Percentiles rank a stretch among this genome's conserved stretches.
phyloP scores from a whole-genome alignment of 179 eudicot species.

The Silene vulgaris region DNA sequence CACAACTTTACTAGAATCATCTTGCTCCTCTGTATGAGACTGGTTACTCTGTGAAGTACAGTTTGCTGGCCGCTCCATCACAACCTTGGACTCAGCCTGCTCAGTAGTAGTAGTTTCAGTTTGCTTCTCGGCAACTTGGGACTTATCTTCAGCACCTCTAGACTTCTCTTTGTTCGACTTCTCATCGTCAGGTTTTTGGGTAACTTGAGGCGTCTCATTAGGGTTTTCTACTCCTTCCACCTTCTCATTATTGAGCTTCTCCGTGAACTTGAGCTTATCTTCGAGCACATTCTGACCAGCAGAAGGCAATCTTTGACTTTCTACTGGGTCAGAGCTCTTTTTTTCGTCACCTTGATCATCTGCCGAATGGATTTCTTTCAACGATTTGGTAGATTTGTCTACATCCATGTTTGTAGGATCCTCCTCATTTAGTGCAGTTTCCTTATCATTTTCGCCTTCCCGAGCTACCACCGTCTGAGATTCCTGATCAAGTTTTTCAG shows the following conservation, averaged over 20 bases:
- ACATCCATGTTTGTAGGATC: slow-evolving; percentile 15
- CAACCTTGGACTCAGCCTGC: slow-evolving; percentile 22
- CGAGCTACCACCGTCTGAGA: slow-evolving; percentile 31
- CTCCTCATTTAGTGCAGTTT: slow-evolving; percentile 17
- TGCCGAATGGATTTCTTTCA: slow-evolving; percentile 22
- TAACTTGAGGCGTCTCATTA: slow-evolving; percentile 16
- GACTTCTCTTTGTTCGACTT: slow-evolving; percentile 15
- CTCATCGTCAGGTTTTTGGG: slow-evolving; percentile 21
- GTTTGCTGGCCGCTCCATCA: slow-evolving; percentile 27
- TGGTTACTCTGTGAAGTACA: slow-evolving; percentile 29
- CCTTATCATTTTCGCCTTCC: slow-evolving; percentile 27
- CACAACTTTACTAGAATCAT: slow-evolving; percentile 34
- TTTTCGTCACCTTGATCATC: slow-evolving; percentile 27
- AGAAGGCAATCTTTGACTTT: slow-evolving; percentile 27
- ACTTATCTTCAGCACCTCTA: slow-evolving; percentile 11
- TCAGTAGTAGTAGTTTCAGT: slow-evolving; percentile 26
- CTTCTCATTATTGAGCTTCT: slow-evolving; percentile 16
- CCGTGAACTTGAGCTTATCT: slow-evolving; percentile 1
- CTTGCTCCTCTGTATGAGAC: slow-evolving; percentile 29
- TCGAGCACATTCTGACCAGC: slow-evolving; percentile 19
- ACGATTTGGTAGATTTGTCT: slow-evolving; percentile 23
- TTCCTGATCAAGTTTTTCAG: slow-evolving; percentile 39
- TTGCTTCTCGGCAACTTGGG: slow-evolving; percentile 25
- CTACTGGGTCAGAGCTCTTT: slow-evolving; percentile 33
- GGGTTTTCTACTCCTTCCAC: slow-evolving; percentile 22